phyloP scores from a whole-genome alignment of 2,329 filamentous ascomycete genomes.

The Monilinia vaccinii-corymbosi region DNA sequence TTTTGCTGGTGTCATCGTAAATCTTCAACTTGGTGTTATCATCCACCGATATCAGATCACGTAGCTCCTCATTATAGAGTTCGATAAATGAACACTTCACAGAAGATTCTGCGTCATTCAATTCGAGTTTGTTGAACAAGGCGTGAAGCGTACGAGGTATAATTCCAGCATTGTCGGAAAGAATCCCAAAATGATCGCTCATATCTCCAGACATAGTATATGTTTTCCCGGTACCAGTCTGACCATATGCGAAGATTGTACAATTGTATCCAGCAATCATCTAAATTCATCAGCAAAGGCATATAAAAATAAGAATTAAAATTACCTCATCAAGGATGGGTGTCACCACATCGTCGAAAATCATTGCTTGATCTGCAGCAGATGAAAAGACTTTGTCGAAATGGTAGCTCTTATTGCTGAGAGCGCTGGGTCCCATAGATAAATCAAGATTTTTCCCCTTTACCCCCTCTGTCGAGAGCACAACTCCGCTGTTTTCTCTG shows the following conservation, averaged over 20 bases:
- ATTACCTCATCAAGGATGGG: constrained; percentile 86
- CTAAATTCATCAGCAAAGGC: constrained; percentile 36
- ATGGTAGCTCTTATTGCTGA: constrained; percentile 92
- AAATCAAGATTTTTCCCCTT: constrained; percentile 78
- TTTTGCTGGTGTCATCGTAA: constrained; percentile 81
- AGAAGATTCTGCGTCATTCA: constrained; percentile 69
- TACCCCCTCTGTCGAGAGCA: constrained; percentile 79
- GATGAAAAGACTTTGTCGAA: constrained; percentile 97
- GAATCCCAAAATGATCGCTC: constrained; percentile 72
- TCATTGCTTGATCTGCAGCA: constrained; percentile 84
- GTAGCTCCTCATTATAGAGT: constrained; percentile 93
- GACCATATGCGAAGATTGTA: constrained; percentile 96
- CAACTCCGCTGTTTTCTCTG: constrained; percentile 87
- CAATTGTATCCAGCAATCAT: constrained; percentile 95
- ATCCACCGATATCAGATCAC: constrained; percentile 76
- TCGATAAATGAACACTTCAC: constrained; percentile 99
- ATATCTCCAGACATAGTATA: constrained; percentile 99
- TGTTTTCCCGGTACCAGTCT: constrained; percentile 96
- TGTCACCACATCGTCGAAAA: constrained; percentile 91
- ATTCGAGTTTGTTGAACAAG: constrained; percentile 76
- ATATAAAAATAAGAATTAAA: constrained; percentile 6
- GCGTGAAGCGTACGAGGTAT: constrained; percentile 85
- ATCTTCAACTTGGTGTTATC: constrained; percentile 87
- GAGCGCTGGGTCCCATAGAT: constrained; percentile 82
- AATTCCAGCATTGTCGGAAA: constrained; percentile 89